phyloP scores from a whole-genome alignment of 305 asterid genomes.

The Fraxinus velutina region DNA sequence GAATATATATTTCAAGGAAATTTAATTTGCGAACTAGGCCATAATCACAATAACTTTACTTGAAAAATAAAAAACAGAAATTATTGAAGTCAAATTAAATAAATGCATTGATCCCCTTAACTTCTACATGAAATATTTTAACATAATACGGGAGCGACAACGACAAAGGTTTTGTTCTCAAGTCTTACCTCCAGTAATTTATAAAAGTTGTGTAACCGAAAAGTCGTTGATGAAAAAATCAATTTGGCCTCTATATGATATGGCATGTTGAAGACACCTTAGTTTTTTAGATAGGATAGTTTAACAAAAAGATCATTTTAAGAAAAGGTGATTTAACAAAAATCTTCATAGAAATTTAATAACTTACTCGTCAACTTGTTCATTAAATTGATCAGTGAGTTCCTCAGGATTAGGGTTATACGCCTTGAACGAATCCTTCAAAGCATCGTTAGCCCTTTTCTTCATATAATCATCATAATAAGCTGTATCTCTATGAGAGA shows the following conservation, averaged over 20 bases:
- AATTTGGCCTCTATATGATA: not conserved
- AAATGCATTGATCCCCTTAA: not conserved
- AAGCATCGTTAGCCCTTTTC: conserved; percentile 33
- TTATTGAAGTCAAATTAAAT: not conserved
- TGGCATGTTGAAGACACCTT: not conserved
- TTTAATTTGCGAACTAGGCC: not conserved
- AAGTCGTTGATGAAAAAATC: not conserved
- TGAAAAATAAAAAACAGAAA: too few species aligned
- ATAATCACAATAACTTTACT: too few species aligned
- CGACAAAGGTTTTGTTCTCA: not conserved
- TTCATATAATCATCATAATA: conserved; percentile 29
- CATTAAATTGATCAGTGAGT: conserved; percentile 36
- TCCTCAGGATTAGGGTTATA: conserved; percentile 37
- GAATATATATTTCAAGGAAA: not conserved
- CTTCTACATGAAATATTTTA: too few species aligned
- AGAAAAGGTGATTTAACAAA: not conserved
- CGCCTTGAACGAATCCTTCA: conserved; percentile 30
- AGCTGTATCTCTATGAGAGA: conserved; percentile 7
- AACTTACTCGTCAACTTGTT: conserved; percentile 38
- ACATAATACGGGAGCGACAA: not conserved
- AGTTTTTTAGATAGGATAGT: not conserved
- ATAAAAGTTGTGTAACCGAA: not conserved
- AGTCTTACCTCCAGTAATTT: not conserved
- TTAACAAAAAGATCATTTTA: not conserved
- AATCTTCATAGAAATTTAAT: not conserved